Evolutionary conservation across 208 protist genomes (phyloP), one percentile per base, ranked within the genome.

Genomic region (Leishmania tropica): DNA sequence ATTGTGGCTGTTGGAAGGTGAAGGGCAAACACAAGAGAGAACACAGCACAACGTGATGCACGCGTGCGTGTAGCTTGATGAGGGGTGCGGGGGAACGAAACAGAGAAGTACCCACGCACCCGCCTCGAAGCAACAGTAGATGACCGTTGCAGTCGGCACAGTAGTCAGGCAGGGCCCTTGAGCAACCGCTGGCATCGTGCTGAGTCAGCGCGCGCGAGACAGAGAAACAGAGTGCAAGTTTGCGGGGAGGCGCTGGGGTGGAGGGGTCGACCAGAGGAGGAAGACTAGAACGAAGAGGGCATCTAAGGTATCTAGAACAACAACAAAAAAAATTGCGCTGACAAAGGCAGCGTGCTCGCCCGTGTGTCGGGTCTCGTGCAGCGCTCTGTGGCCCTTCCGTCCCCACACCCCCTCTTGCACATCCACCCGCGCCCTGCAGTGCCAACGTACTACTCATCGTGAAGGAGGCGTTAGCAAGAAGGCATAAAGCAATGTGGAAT

Each of bases 221-320:
- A 45, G 10, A 54, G 19, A 47, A 42, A 47, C 11, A 24, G 8
- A 74, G 31, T 35, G 10, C 35, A 28, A 17, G 3, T 31, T 40
- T 21, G 31, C 31, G 62, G 7, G 58, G 51, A 64, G 10, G 40
- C 15, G 40, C 37, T 47, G 45, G 28, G 42, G 28, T n/a, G 3
- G 1, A n/a, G 8, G n/a, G 0, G 45, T 3, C 21, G 3, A 10
- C 45, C 24, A 74, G 11, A 48, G 4, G 45, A 72, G 40, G 24
- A 74, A 31, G 17, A 35, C 21, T 15, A 35, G 70, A 19, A 17
- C 6, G 31, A 17, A 31, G 70, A 19, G 45, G 6, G 7, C 70
- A 74, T 74, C 70, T 74, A 74, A 19, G 45, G 31, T 51, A 54
- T 74, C 70, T 74, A 51, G n/a, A 37, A 51, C 31, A 35, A 74